These are phyloP conservation scores for Neofusicoccum cordaticola DNA, from an alignment of 2,329 filamentous ascomycete genomes.

Conservation along the genomic window DNA sequence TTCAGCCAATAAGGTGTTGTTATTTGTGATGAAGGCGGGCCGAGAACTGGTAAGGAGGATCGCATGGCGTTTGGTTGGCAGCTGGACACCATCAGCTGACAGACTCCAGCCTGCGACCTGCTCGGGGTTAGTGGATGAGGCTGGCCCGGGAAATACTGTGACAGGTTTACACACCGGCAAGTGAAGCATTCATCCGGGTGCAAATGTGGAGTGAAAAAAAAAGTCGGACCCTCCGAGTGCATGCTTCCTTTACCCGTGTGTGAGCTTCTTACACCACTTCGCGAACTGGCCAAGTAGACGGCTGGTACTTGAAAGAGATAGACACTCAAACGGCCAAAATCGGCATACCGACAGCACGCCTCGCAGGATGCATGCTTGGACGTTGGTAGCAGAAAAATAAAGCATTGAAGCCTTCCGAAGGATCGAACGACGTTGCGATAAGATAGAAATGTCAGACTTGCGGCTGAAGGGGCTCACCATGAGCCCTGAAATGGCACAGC, in stretches of 20 bases:
- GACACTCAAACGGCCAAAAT: too few species aligned
- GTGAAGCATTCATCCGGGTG: too few species aligned
- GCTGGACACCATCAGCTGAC: neutral
- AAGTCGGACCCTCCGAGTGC: too few species aligned
- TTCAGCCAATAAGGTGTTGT: neutral
- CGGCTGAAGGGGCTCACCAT: neutral
- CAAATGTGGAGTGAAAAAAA: too few species aligned
- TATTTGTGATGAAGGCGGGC: neutral
- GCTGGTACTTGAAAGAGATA: neutral
- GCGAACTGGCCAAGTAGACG: neutral
- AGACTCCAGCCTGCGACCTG: neutral
- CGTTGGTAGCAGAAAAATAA: neutral
- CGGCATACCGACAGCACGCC: too few species aligned
- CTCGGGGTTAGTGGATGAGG: too few species aligned
- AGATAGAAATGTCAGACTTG: neutral
- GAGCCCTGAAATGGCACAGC: neutral
- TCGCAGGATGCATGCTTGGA: neutral
- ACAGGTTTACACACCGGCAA: too few species aligned
- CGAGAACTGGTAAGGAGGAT: neutral
- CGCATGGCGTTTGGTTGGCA: neutral
- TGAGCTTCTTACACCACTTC: neutral
- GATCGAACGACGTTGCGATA: neutral
- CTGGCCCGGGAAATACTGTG: too few species aligned
- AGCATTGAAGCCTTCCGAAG: neutral
- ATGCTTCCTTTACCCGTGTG: too few species aligned